phyloP scores from a whole-genome alignment of 1,284 basidiomycete genomes.

The Neotropicomus parvogracilis region DNA sequence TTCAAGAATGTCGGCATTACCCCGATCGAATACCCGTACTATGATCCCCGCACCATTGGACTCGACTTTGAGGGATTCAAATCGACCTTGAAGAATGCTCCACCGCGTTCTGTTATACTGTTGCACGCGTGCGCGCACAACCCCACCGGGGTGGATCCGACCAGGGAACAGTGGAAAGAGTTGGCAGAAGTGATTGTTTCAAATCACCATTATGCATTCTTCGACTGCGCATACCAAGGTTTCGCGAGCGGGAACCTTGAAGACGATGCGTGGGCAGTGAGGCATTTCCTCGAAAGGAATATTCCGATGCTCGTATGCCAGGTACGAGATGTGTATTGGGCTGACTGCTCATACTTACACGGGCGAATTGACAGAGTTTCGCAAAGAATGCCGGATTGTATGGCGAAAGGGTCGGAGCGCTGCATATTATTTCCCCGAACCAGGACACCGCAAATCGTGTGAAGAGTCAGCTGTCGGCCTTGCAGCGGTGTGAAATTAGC shows the following conservation, averaged over 20 bases:
- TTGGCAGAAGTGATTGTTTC: slow-evolving; percentile 74
- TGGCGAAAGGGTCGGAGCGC: slow-evolving; percentile 83
- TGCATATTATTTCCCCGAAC: slow-evolving; percentile 68
- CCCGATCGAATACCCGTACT: slow-evolving; percentile 84
- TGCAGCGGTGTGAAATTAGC: slow-evolving; percentile 90
- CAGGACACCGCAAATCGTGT: slow-evolving; percentile 69
- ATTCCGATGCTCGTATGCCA: slow-evolving; percentile 86
- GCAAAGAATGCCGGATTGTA: slow-evolving; percentile 96
- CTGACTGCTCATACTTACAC: slow-evolving; percentile 13
- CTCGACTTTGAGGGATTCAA: slow-evolving; percentile 82
- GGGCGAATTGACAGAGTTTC: slow-evolving; percentile 62
- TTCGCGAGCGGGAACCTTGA: slow-evolving; percentile 85
- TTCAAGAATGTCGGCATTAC: slow-evolving; percentile 81
- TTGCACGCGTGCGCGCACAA: slow-evolving; percentile 95
- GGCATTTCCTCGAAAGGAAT: slow-evolving; percentile 70
- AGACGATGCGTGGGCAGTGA: slow-evolving; percentile 71
- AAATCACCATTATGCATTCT: slow-evolving; percentile 86
- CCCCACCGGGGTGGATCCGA: slow-evolving; percentile 95
- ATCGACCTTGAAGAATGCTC: slow-evolving; percentile 59
- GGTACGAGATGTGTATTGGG: slow-evolving; percentile 39
- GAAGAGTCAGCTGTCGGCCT: slow-evolving; percentile 81
- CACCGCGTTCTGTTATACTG: slow-evolving; percentile 79
- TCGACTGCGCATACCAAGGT: slow-evolving; percentile 95
- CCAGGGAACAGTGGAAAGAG: slow-evolving; percentile 81
- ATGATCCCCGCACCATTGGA: slow-evolving; percentile 85